Evolutionary conservation across 805 yeast genomes (phyloP).

Genomic region (Candida argentea): DNA sequence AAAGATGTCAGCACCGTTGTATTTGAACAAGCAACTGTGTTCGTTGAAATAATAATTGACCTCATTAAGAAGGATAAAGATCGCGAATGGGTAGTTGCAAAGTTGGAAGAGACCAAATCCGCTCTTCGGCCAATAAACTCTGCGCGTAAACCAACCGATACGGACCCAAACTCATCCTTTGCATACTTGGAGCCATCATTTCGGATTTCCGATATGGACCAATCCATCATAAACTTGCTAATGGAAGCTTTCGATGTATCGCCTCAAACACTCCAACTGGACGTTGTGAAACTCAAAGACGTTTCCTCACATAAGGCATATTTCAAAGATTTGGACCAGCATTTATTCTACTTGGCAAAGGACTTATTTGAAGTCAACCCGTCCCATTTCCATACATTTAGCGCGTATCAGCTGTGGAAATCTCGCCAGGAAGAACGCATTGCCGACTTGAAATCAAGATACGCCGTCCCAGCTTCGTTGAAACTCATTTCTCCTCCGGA

Average conservation of each 20-base stretch:
- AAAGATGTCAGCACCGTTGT: conserved; percentile 23
- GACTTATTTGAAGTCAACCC: conserved; percentile 31
- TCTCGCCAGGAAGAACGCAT: conserved; percentile 14
- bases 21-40: conserved; percentile 25
- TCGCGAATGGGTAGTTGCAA: conserved; percentile 28
- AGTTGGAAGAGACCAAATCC: conserved; percentile 33
- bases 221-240: conserved; percentile 31
- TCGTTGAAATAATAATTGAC: conserved; percentile 27
- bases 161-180: conserved; percentile 2
- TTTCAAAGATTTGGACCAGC: conserved; percentile 26
- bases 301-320: conserved; percentile 29
- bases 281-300: conserved; percentile 34
- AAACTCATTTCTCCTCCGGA: conserved; percentile 22
- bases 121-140: conserved; percentile 19
- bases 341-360: conserved; percentile 23
- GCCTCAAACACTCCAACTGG: conserved; percentile 42
- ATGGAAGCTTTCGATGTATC: conserved; percentile 41
- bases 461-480: conserved; percentile 22
- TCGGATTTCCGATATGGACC: conserved; percentile 44
- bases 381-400: conserved; percentile 11
- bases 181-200: conserved; percentile 39
- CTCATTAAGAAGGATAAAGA: conserved; percentile 28
- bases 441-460: conserved; percentile 15
- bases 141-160: conserved; percentile 7
- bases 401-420: conserved; percentile 25